Percentiles rank a stretch among this genome's conserved stretches.
phyloP scores from a whole-genome alignment of 1,284 basidiomycete genomes.

The Trichosporon sp. region DNA sequence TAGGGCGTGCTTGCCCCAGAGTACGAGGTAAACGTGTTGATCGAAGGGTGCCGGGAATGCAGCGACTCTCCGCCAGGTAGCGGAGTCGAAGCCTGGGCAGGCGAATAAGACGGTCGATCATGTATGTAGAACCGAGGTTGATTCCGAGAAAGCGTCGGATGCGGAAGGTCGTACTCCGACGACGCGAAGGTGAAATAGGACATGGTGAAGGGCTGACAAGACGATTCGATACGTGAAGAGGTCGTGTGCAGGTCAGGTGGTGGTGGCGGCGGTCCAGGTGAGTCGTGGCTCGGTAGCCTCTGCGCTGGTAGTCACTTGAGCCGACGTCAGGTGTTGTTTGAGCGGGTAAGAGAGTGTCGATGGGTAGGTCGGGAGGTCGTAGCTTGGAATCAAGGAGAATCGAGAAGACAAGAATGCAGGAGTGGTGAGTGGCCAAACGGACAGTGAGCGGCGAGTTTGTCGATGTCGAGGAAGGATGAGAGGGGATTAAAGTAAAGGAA shows the following conservation, averaged over 20 bases:
- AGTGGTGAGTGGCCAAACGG: not conserved
- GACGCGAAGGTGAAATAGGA: constrained; percentile 19
- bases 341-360: not conserved
- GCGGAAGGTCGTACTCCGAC: constrained; percentile 22
- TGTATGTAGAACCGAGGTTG: constrained; percentile 28
- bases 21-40: not conserved
- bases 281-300: not conserved
- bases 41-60: constrained; percentile 20
- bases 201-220: constrained; percentile 10
- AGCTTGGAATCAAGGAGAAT: not conserved
- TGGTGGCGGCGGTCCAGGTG: not conserved
- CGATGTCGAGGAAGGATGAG: not conserved
- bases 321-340: not conserved
- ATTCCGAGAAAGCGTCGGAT: constrained; percentile 21
- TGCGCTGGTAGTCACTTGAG: not conserved
- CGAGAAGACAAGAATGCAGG: not conserved
- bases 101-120: constrained; percentile 16
- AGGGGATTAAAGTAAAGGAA: not conserved
- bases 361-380: not conserved
- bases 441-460: not conserved
- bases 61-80: constrained; percentile 11
- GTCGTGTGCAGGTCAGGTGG: not conserved
- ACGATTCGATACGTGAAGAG: not conserved
- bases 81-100: constrained; percentile 10
- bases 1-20: constrained; percentile 18